Evolutionary conservation across 441 rosid genomes (phyloP), one percentile per base, ranked within the genome.

Genomic region (Syzygium malaccense): DNA sequence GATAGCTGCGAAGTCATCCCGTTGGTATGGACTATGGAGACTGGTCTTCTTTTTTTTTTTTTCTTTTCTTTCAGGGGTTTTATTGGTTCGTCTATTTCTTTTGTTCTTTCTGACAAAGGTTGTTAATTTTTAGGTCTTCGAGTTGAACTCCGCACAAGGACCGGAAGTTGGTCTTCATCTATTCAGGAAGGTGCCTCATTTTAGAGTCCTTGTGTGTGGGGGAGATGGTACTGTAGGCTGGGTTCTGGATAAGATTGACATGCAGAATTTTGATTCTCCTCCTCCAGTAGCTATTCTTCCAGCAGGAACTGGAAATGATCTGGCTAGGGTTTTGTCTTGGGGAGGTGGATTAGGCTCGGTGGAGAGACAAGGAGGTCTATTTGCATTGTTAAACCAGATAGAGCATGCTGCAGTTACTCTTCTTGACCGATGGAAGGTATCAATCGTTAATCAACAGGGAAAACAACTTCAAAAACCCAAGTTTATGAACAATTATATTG

Each of bases 161-260:
- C 99, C 99, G 86, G 99, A 97, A 91, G 92, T 96, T 51, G 99
- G 98, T 85, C 99, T 98, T 90, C 94, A 93, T 90, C 93, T 97
- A 91, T 98, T 97, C 91, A 92, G 96, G 90, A 98, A 96, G 93
- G 99, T 97, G 90, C 96, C 98, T 90, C 99, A 98, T 92, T 98
- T 97, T 93, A 96, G 99, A 92, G 92, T 98, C 92, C 99, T 98
- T 75, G 96, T 96, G 54, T 98, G 99, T 87, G 99, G 99, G 37
- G 99, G 99, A 88, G 99, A 98, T 92, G 99, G 99, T 90, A 97
- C 99, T 85, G 99, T 96, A 92, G 97, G 99, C 57, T 98, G 99
- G 99, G 99, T 98, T 92, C 92, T 97, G 85, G 89, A 95, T 93
- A 95, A 97, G 85, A 96, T 98, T 92, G 99, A 98, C 89, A 97